phyloP scores from a whole-genome alignment of 1,284 basidiomycete species.

The Cutaneotrichosporon mucoides region DNA sequence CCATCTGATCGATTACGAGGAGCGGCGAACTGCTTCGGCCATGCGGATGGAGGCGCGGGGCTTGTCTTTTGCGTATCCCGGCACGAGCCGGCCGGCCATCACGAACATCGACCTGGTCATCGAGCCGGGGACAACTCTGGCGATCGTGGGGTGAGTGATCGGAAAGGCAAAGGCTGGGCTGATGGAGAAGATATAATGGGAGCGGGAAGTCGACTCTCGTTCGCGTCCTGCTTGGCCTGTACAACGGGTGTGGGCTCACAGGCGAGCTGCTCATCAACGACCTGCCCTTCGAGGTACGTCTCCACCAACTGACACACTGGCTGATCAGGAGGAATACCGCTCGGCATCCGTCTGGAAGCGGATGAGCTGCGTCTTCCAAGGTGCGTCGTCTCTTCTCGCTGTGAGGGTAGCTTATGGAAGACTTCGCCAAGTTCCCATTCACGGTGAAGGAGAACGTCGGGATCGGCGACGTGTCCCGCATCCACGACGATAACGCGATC shows the following conservation, averaged over 20 bases:
- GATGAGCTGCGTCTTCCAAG: conserved; percentile 69
- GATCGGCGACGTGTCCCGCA: conserved; percentile 58
- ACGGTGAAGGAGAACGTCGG: conserved; percentile 73
- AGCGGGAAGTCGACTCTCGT: conserved; percentile 43
- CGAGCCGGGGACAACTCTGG: too few species aligned
- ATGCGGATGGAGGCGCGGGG: background rate
- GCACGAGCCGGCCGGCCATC: conserved; percentile 54
- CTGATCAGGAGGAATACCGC: too few species aligned
- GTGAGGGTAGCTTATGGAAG: conserved; percentile 24
- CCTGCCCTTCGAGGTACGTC: conserved; percentile 58
- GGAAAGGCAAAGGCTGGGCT: too few species aligned
- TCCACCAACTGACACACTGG: conserved; percentile 51
- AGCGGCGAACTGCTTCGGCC: background rate
- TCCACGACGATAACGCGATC: conserved; percentile 51
- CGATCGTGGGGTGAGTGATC: too few species aligned
- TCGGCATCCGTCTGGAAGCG: conserved; percentile 57
- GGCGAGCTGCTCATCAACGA: conserved; percentile 66
- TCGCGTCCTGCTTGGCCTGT: conserved; percentile 68
- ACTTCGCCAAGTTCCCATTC: conserved; percentile 70
- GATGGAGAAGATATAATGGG: conserved; percentile 2
- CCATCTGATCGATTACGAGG: background rate
- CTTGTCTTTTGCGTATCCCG: background rate
- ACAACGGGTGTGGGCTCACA: conserved; percentile 47
- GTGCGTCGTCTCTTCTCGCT: too few species aligned
- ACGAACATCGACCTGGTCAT: conserved; percentile 13